Evolutionary conservation across 1,284 basidiomycete genomes (phyloP).

Genomic region (Porodaedalea pini): DNA sequence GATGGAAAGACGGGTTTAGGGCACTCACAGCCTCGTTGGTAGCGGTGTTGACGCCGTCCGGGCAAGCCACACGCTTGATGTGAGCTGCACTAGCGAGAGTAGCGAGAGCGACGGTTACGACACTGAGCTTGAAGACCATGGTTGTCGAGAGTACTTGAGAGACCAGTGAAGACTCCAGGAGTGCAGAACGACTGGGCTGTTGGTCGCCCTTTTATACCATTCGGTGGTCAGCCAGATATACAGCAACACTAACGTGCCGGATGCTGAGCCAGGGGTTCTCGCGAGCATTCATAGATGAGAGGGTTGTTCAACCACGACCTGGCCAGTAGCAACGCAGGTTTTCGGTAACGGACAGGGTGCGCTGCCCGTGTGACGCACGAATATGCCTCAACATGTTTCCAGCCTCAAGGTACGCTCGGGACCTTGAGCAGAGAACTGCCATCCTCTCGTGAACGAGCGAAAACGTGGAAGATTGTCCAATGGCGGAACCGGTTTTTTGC

Average conservation of each 20-base stretch:
- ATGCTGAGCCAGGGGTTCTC: background rate
- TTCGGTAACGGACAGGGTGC: background rate
- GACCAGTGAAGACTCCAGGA: constrained; percentile 5
- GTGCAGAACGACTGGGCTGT: background rate
- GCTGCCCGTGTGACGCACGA: background rate
- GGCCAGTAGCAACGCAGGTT: background rate
- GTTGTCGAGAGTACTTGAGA: background rate
- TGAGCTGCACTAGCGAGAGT: constrained; percentile 8
- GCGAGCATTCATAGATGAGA: background rate
- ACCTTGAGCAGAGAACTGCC: too few species aligned
- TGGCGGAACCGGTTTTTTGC: background rate
- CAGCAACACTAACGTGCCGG: background rate
- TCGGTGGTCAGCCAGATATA: background rate
- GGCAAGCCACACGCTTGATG: constrained; percentile 21
- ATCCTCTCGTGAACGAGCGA: background rate
- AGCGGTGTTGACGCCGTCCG: constrained; percentile 21
- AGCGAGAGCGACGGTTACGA: constrained; percentile 7
- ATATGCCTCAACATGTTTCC: background rate
- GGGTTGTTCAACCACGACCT: background rate
- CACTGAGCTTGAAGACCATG: constrained; percentile 17
- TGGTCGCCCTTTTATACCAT: constrained; percentile 4
- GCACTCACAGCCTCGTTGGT: constrained; percentile 13
- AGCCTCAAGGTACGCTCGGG: background rate
- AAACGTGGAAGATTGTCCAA: background rate
- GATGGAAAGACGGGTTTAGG: background rate